Evolutionary conservation across 768 basidiomycete genomes (phyloP).

Genomic region (Collybia sordida): DNA sequence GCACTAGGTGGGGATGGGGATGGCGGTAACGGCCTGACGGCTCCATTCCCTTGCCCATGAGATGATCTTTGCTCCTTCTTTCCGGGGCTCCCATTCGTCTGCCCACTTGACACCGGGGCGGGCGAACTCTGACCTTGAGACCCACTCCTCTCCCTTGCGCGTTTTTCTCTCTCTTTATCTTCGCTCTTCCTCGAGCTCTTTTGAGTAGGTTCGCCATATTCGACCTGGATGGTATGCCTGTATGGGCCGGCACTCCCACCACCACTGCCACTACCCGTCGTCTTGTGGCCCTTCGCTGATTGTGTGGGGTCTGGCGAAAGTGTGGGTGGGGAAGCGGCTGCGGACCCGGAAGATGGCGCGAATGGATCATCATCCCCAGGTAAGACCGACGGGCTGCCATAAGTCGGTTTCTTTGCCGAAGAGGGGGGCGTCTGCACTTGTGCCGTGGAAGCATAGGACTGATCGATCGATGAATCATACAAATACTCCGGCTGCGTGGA

Average conservation of each 20-base stretch:
- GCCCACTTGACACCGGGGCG: slow-evolving; percentile 7
- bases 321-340: slow-evolving; percentile 1
- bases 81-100: slow-evolving; percentile 8
- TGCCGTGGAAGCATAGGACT: slow-evolving; percentile 35
- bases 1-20: slow-evolving; percentile 13
- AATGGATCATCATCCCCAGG: slow-evolving; percentile 73
- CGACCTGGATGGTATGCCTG: slow-evolving; percentile 95
- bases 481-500: slow-evolving; percentile 72
- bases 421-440: slow-evolving; percentile 25
- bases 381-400: slow-evolving; percentile 33
- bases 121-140: slow-evolving; percentile 4
- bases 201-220: slow-evolving; percentile 70
- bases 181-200: slow-evolving; percentile 30
- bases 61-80: slow-evolving; percentile 32
- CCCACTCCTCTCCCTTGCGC: slow-evolving; percentile 1
- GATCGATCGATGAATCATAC: slow-evolving; percentile 71
- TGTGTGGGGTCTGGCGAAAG: slow-evolving; percentile 9
- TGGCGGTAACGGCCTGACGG: slow-evolving; percentile 32
- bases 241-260: slow-evolving; percentile 43
- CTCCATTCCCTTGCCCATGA: slow-evolving; percentile 17
- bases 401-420: slow-evolving; percentile 20
- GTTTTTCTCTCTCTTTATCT: slow-evolving; percentile 23
- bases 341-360: slow-evolving; percentile 42
- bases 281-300: slow-evolving; percentile 44
- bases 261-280: slow-evolving; percentile 33